Evolutionary conservation across 768 basidiomycete species (phyloP), one percentile per base, ranked within the genome.

Genomic region (Hortiboletus campestris): DNA sequence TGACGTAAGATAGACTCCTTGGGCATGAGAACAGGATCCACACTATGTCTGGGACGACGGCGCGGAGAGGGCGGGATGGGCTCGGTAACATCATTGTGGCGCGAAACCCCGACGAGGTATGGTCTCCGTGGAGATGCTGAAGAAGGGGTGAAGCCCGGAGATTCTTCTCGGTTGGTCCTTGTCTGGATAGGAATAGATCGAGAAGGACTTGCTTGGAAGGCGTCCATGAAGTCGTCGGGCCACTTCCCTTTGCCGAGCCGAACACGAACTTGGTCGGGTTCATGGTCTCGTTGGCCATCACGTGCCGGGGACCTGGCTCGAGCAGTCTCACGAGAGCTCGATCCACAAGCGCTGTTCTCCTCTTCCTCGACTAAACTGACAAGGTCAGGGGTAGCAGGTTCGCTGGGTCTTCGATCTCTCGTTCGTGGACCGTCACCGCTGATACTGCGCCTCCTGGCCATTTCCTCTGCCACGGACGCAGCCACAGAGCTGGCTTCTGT

Each of bases 181-280:
- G 56, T 46, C 36, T 54, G 60, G 50, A 67, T 53, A 63, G 74
- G 68, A 53, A 71, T 70, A 46, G 67, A 67, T 53, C 55, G 69
- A 48, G 63, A 40, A 70, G 69, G 67, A 51, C 49, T 60, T 40
- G 57, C 59, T 51, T 77, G 76, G 57, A 88, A 81, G 29, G 76
- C 83, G 60, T 84, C 83, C 52, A 91, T 67, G 67, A 90, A 88
- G 69, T 90, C 89, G 70, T 90, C 88, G 0, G 90, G 88, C 88
- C 88, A 91, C 69, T 87, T 89, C 55, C 86, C 89, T 68, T 90
- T 88, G 34, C 84, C 83, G 34, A 90, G 80, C 51, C 84, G 79
- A 58, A 89, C 76, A 42, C 70, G 65, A 34, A 65, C 64, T 60
- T 72, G 75, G 51, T 75, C 68, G 13, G 59, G 53, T 56, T 71